A percentile compares a stretch with the other conserved stretches of the same genome.
Conservation (phyloP, 192 early-diverging fungal species). For the Mortierella alpina region DNA sequence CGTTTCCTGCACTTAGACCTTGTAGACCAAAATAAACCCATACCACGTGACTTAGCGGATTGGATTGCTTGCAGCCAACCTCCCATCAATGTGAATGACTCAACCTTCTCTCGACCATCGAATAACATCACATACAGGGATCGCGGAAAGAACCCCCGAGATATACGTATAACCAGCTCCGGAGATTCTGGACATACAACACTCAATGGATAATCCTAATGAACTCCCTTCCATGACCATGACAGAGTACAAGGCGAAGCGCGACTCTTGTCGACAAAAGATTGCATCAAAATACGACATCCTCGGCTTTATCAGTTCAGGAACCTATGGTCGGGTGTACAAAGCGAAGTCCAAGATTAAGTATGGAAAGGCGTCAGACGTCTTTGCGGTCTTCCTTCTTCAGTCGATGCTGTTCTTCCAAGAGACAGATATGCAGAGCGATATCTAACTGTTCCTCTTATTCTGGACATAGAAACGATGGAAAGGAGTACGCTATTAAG, state of each 20-base stretch:
- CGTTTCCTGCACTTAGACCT: not conserved
- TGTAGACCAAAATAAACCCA: too few species aligned
- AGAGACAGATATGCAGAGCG: not conserved
- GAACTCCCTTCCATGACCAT: constrained; percentile 58
- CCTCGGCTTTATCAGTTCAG: constrained; percentile 92
- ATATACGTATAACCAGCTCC: not conserved
- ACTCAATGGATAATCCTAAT: constrained; percentile 20
- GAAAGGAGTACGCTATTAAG: constrained; percentile 90
- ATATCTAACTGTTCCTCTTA: not conserved
- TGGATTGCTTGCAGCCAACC: too few species aligned
- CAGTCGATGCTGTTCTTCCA: not conserved
- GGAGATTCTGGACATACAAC: not conserved
- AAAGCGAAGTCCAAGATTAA: constrained; percentile 80
- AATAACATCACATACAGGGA: too few species aligned
- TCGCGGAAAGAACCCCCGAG: too few species aligned
- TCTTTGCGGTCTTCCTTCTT: not conserved
- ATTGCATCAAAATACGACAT: constrained; percentile 85
- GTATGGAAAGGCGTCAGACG: not conserved
- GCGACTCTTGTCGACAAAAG: constrained; percentile 64
- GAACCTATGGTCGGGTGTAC: constrained; percentile 97
- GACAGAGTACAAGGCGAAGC: constrained; percentile 63
- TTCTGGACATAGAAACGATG: constrained; percentile 39
- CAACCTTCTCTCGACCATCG: not conserved
- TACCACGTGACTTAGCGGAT: too few species aligned
- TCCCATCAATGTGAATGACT: not conserved